These are phyloP conservation scores for Vanrija pseudolonga DNA, from an alignment of 1,284 basidiomycete genomes.

Conservation along the genomic window DNA sequence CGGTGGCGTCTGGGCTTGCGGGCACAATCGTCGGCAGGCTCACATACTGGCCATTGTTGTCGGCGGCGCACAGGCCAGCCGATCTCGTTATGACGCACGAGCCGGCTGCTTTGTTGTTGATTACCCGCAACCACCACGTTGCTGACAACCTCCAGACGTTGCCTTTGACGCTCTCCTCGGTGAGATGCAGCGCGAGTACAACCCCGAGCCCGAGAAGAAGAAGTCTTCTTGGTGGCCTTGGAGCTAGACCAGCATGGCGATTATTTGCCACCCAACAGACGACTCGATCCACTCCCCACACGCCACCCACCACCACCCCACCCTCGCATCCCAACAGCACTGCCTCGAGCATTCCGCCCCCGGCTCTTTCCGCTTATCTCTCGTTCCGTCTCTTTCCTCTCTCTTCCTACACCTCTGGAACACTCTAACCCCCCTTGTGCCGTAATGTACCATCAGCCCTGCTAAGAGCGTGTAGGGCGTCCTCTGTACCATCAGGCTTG, in stretches of 20 bases:
- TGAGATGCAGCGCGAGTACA: conserved; percentile 61
- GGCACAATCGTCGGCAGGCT: neutral
- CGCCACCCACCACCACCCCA: neutral
- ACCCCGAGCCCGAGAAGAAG: conserved; percentile 46
- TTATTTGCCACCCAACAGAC: neutral
- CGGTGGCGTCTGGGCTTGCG: neutral
- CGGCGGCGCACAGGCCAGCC: neutral
- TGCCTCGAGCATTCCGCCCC: neutral
- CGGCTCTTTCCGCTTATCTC: neutral
- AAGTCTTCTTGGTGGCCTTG: conserved; percentile 42
- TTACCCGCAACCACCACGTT: too few species aligned
- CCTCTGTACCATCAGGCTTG: conserved; percentile 9
- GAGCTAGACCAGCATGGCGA: neutral
- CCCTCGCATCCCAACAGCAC: neutral
- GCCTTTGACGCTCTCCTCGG: conserved; percentile 83
- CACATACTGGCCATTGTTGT: neutral
- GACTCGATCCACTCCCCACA: neutral
- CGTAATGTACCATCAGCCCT: conserved; percentile 1
- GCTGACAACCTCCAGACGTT: conserved; percentile 56
- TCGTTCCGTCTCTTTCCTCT: neutral
- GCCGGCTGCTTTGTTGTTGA: too few species aligned
- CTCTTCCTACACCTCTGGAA: neutral
- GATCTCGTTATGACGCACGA: too few species aligned
- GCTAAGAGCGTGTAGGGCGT: conserved; percentile 3
- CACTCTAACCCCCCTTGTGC: neutral